phyloP scores from a whole-genome alignment of 2,329 filamentous ascomycete species.

The Venturia asperata region DNA sequence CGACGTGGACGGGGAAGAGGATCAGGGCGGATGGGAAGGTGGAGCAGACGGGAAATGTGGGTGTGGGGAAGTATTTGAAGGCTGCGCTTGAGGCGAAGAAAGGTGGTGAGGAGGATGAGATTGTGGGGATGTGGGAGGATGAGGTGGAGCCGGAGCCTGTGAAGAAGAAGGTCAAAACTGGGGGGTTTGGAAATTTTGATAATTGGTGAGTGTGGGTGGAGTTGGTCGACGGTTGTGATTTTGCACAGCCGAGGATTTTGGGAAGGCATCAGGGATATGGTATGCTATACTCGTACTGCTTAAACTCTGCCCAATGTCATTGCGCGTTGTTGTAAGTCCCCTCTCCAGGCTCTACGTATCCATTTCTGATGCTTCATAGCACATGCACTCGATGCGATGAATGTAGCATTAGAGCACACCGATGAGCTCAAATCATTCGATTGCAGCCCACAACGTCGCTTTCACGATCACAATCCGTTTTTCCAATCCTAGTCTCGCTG shows the following conservation, averaged over 20 bases:
- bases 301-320: neutral
- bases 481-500: neutral
- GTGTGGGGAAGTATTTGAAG: constrained; percentile 78
- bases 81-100: constrained; percentile 39
- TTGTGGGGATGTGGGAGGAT: constrained; percentile 47
- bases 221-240: neutral
- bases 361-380: neutral
- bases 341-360: neutral
- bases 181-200: constrained; percentile 93
- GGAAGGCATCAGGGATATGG: neutral
- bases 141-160: constrained; percentile 62
- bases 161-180: constrained; percentile 71
- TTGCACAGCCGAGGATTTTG: neutral
- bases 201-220: constrained; percentile 54
- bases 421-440: neutral
- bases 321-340: neutral
- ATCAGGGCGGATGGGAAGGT: constrained; percentile 62
- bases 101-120: constrained; percentile 35
- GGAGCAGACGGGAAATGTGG: constrained; percentile 42
- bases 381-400: neutral
- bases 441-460: neutral
- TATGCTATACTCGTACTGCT: neutral
- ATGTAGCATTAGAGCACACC: neutral
- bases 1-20: constrained; percentile 94
- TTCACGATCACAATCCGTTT: neutral